Evolutionary conservation across 805 yeast genomes (phyloP).

Genomic region (Hanseniaspora valbyensis): DNA sequence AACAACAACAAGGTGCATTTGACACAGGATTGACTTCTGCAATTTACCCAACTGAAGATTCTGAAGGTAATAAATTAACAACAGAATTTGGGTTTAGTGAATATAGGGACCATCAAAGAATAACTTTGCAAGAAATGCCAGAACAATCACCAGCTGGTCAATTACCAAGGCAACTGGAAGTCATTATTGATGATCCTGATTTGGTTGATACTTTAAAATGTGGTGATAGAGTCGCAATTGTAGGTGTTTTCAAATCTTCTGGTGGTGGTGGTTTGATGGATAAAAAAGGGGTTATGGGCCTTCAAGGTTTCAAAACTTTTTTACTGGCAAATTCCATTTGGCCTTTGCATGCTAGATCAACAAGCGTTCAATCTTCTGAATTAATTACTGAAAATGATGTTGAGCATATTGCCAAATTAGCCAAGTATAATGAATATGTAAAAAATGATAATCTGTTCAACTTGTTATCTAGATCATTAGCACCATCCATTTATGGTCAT

Average conservation of each 20-base stretch:
- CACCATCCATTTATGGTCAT: constrained; percentile 93
- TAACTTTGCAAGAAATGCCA: constrained; percentile 94
- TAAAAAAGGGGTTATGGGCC: constrained; percentile 21
- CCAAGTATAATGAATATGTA: constrained; percentile 45
- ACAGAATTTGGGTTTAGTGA: constrained; percentile 91
- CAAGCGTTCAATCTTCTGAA: constrained; percentile 65
- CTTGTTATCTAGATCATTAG: constrained; percentile 70
- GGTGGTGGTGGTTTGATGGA: constrained; percentile 71
- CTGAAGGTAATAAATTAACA: constrained; percentile 74
- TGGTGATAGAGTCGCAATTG: constrained; percentile 88
- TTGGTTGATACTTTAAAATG: constrained; percentile 86
- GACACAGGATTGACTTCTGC: constrained; percentile 45
- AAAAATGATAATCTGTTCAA: constrained; percentile 71
- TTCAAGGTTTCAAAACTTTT: constrained; percentile 67
- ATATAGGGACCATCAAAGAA: constrained; percentile 80
- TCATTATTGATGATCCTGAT: constrained; percentile 82
- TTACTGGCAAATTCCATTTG: constrained; percentile 81
- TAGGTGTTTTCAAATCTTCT: constrained; percentile 62
- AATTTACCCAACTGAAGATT: constrained; percentile 83
- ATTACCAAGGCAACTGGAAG: constrained; percentile 84
- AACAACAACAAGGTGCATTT: constrained; percentile 4
- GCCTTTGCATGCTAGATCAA: constrained; percentile 76
- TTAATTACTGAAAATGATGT: constrained; percentile 69
- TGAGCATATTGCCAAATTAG: constrained; percentile 68
- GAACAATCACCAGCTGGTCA: constrained; percentile 98